Evolutionary conservation across 192 early-diverging fungal genomes (phyloP), one percentile per base, ranked within the genome.

Genomic region (Coemansia sp.): DNA sequence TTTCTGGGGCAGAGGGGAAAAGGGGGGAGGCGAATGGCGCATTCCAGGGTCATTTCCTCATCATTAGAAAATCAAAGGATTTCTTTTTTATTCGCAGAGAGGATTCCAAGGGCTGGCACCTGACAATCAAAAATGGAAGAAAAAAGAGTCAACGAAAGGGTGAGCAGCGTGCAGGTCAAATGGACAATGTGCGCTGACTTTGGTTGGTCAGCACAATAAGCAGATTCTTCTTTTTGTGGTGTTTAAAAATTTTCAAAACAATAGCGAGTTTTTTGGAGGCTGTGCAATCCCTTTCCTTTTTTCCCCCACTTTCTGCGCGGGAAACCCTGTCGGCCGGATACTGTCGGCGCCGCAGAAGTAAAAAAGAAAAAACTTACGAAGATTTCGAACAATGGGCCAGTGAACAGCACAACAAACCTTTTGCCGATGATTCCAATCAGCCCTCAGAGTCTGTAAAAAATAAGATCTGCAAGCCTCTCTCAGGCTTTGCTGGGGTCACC

Each of bases 81-180:
- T 44, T 44, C 16, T 31, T 31, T 38, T 9, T 38, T 44, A 44
- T 44, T 44, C 14, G 38, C 38, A n/a, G 7, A 54, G 53, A 27
- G 53, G 9, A 12, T 7, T 44, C 28, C n/a, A 49, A n/a, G 58
- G 12, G 26, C 12, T 27, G 47, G 47, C 58, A 49, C 49, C 47
- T 18, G 47, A 60, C 48, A 27, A 49, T n/a, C 25, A 60, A 47
- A 24, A 25, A 23, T 2, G 16, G 44, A 60, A 48, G 44, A 60
- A 48, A 10, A 27, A 50, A 26, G 48, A 49, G 25, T 44, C 38
- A 44, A 44, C 38, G 38, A 44, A 3, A 16, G 12, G 14, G 38
- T 9, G 38, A 14, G 38, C 38, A 14, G 38, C 38, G 38, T 44
- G 38, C 38, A 44, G 38, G 38, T 44, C 38, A 44, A 44, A 44